Base-by-base conservation (phyloP, 305 asterid genomes). In the Ruellia speciosa region DNA sequence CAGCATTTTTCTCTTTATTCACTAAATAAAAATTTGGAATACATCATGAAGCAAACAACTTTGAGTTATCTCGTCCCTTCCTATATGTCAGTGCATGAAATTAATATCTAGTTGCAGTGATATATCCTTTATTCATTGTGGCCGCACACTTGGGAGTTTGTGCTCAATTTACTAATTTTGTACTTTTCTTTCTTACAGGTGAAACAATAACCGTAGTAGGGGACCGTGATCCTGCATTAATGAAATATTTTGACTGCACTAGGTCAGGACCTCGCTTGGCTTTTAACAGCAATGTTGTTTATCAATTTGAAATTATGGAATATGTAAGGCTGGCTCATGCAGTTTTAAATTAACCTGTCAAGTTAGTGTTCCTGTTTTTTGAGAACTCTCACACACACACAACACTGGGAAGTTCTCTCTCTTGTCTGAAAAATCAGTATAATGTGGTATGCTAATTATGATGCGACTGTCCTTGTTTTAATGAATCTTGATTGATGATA, bases 231-330 rank as follows among this genome's bases (percentile, higher is more conserved):
- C 84, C 95, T 60, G 82, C 84, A 52, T 74, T 92, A 35, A 65
- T 92, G 80, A 92, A 77, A 68, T 92, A 77, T 66, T 92, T 88
- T 67, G 99, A 92, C 58, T 88, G 95, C 86, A 88, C 99, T 15
- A 81, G 99, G 67, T 86, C 99, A 63, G 99, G 99, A 67, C 99
- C 99, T 66, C 99, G 99, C 66, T 92, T 96, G 16, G 99, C 99
- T 58, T 92, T 92, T 57, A 96, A 92, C 74, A 68, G 78, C 79
- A 82, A 92, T 70, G 96, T 92, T 71, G 96, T 92, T 71, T 86
- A 79, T 79, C 99, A 92, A 66, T 92, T 82, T 81, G 99, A 92
- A 80, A 82, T 86, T 65, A 92, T 92, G 99, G 96, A 92, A 86
- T 82, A 88, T 67, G 99, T 92, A 88, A 88, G 99, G 55, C 63